Percentiles rank a stretch among this genome's conserved stretches.
These are phyloP conservation scores for Colletotrichum musicola DNA, from an alignment of 2,329 filamentous ascomycete genomes.

Conservation along the genomic window DNA sequence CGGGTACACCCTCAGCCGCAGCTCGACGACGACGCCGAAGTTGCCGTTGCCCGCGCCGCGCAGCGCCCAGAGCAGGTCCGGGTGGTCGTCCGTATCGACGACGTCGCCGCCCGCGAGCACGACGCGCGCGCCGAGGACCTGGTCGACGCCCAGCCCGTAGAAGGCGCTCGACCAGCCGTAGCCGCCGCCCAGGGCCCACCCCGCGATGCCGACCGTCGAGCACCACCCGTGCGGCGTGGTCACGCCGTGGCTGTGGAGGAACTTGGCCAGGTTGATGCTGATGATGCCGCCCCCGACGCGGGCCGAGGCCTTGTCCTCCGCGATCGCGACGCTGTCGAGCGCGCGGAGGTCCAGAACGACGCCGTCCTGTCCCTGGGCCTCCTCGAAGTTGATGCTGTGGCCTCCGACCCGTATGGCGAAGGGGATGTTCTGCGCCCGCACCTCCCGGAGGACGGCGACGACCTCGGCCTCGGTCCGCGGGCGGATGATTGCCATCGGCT, in stretches of 20 bases:
- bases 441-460: constrained; percentile 1
- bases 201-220: constrained; percentile 47
- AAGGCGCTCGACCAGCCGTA: constrained; percentile 48
- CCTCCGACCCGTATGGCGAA: constrained; percentile 39
- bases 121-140: constrained; percentile 53
- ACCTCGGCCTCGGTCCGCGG: constrained; percentile 29
- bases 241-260: constrained; percentile 31
- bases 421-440: constrained; percentile 13
- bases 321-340: constrained; percentile 26
- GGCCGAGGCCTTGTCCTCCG: constrained; percentile 33
- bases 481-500: constrained; percentile 26
- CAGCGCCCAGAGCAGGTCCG: constrained; percentile 50
- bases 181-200: constrained; percentile 52
- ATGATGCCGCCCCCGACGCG: constrained; percentile 38
- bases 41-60: constrained; percentile 53
- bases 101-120: constrained; percentile 53
- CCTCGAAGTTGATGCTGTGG: constrained; percentile 25
- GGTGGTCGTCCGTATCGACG: constrained; percentile 50
- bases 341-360: constrained; percentile 39
- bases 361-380: constrained; percentile 31
- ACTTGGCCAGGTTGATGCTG: constrained; percentile 28
- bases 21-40: constrained; percentile 55
- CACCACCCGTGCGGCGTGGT: constrained; percentile 32
- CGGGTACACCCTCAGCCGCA: constrained; percentile 55
- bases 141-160: constrained; percentile 52